phyloP scores from a whole-genome alignment of 495 filamentous ascomycete species.

The Cladorrhinum samala region DNA sequence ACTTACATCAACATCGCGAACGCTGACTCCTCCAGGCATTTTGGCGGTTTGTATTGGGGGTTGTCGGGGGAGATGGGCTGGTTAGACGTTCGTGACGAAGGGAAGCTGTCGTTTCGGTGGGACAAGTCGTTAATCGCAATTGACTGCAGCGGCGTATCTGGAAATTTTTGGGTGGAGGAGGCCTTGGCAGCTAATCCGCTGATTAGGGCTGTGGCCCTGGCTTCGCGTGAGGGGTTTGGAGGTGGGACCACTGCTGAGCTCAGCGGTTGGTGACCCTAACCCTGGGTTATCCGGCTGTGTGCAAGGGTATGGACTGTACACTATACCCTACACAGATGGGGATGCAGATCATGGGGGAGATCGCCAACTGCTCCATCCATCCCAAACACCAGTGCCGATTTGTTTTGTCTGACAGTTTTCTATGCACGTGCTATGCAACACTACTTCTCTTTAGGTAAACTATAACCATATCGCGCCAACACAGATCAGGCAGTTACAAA shows the following conservation, averaged over 20 bases:
- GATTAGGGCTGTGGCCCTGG: constrained; percentile 22
- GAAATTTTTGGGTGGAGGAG: constrained; percentile 22
- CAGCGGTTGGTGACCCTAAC: not conserved
- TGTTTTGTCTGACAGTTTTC: no score
- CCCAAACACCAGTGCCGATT: no score
- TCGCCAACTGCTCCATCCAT: no score
- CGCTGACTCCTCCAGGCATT: constrained; percentile 76
- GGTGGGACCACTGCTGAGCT: no score
- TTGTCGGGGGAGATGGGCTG: constrained; percentile 13
- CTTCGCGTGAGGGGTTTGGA: not conserved
- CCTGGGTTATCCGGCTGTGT: no score
- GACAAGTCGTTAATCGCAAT: constrained; percentile 10
- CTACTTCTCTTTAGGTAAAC: no score
- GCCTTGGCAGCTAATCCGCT: constrained; percentile 15
- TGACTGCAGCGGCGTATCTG: constrained; percentile 9
- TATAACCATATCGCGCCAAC: no score
- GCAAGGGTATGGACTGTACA: no score
- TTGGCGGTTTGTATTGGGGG: constrained; percentile 48
- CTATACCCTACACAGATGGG: no score
- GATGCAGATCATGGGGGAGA: no score
- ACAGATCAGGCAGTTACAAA: no score
- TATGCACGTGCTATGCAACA: no score
- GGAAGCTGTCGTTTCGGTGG: constrained; percentile 12
- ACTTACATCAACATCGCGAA: constrained; percentile 89
- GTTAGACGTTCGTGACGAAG: constrained; percentile 23